A percentile compares a stretch with the other conserved stretches of the same genome.
Evolutionary conservation across 1,284 basidiomycete genomes (phyloP).

Genomic region (Ustilago shanxiensis): DNA sequence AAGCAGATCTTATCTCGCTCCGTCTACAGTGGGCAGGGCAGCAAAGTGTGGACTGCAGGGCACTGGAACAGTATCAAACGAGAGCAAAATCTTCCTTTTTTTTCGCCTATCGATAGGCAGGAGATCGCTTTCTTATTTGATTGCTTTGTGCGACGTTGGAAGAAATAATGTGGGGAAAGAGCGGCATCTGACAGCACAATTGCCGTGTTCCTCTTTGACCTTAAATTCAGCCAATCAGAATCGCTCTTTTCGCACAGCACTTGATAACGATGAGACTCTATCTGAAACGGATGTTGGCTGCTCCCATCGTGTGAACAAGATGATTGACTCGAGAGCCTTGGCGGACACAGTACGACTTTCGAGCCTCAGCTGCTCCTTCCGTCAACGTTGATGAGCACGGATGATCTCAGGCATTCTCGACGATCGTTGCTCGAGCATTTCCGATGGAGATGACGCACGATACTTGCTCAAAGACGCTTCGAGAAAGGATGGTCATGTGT

Average conservation of each 20-base stretch:
- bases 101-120: slow-evolving; percentile 1
- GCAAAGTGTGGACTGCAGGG: background rate
- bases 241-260: background rate
- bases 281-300: background rate
- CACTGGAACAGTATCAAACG: background rate
- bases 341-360: no score
- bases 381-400: no score
- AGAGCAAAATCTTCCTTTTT: background rate
- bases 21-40: background rate
- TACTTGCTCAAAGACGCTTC: background rate
- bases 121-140: background rate
- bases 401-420: no score
- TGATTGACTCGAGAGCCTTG: no score
- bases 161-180: slow-evolving; percentile 3
- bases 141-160: background rate
- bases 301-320: background rate
- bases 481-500: background rate
- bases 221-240: background rate
- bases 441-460: no score
- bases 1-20: background rate
- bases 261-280: background rate
- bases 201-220: background rate
- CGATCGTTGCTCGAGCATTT: no score
- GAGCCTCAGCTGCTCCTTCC: no score
- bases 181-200: background rate